Conservation (phyloP, 257 asterid genomes). For the Mitragyna speciosa region DNA sequence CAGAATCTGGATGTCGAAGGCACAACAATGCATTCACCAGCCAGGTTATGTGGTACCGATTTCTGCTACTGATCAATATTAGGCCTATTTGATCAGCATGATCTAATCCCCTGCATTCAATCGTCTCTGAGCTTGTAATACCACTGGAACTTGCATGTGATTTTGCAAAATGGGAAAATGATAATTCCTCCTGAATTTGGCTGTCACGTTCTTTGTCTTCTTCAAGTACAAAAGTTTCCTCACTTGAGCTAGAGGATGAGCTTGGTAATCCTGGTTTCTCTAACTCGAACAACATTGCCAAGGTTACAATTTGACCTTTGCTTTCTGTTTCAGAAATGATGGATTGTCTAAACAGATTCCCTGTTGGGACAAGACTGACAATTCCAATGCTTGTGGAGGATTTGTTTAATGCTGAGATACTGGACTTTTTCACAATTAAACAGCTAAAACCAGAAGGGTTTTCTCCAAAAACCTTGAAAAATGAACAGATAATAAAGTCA, state of each 20-base stretch:
- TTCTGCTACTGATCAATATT: slow-evolving; percentile 56
- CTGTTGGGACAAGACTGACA: slow-evolving; percentile 50
- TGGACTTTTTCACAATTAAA: slow-evolving; percentile 63
- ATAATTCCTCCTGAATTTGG: slow-evolving; percentile 23
- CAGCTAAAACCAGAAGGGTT: slow-evolving; percentile 86
- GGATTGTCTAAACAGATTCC: slow-evolving; percentile 16
- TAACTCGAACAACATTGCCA: not conserved
- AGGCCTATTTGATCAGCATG: slow-evolving; percentile 75
- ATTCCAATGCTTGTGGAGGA: slow-evolving; percentile 49
- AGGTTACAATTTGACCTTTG: slow-evolving; percentile 7
- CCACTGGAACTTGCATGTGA: slow-evolving; percentile 1
- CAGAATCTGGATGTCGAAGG: slow-evolving; percentile 69
- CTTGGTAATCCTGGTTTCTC: not conserved
- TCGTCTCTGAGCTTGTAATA: not conserved
- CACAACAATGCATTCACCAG: slow-evolving; percentile 56
- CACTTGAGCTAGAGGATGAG: slow-evolving; percentile 20
- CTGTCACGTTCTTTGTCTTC: not conserved
- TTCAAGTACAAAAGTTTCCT: slow-evolving; percentile 19
- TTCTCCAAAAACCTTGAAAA: slow-evolving; percentile 74
- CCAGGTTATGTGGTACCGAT: slow-evolving; percentile 60
- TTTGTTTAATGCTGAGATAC: slow-evolving; percentile 29
- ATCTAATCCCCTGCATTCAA: slow-evolving; percentile 58
- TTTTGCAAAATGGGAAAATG: slow-evolving; percentile 28
- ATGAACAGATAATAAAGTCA: slow-evolving; percentile 66
- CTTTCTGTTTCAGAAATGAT: slow-evolving; percentile 4